These are phyloP conservation scores for Trichoderma aggressivum DNA, from an alignment of 2,329 filamentous ascomycete genomes.

Conservation along the genomic window DNA sequence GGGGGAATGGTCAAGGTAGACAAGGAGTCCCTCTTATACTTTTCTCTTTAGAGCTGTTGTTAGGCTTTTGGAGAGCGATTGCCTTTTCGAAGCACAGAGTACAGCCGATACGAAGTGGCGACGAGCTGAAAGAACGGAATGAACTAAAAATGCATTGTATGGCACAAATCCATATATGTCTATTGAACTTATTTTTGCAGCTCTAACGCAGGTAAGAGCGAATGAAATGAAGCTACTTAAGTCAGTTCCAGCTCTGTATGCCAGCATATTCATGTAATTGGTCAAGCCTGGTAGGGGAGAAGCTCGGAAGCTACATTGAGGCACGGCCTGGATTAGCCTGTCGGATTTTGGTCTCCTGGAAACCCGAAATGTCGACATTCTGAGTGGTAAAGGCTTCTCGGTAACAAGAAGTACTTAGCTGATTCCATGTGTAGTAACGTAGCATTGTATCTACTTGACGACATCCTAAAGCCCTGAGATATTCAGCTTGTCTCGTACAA, in stretches of 20 bases:
- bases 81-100: not conserved
- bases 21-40: not conserved
- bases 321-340: not conserved
- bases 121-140: not conserved
- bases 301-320: not conserved
- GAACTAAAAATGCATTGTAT: not conserved
- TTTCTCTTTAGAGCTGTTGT: not conserved
- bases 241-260: not conserved
- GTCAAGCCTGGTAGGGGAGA: not conserved
- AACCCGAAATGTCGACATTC: not conserved
- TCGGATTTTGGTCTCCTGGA: not conserved
- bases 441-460: not conserved
- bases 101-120: not conserved
- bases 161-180: not conserved
- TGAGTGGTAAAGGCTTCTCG: not conserved
- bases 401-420: too few species aligned
- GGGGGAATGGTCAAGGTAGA: not conserved
- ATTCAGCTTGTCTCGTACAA: not conserved
- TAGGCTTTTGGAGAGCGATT: too few species aligned
- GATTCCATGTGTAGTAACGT: not conserved
- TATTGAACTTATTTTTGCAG: not conserved
- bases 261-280: not conserved
- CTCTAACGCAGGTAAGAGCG: not conserved
- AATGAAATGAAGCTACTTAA: not conserved
- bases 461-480: not conserved